Conservation (phyloP, 306 rosid genomes). For the Begonia fuchsioides region DNA sequence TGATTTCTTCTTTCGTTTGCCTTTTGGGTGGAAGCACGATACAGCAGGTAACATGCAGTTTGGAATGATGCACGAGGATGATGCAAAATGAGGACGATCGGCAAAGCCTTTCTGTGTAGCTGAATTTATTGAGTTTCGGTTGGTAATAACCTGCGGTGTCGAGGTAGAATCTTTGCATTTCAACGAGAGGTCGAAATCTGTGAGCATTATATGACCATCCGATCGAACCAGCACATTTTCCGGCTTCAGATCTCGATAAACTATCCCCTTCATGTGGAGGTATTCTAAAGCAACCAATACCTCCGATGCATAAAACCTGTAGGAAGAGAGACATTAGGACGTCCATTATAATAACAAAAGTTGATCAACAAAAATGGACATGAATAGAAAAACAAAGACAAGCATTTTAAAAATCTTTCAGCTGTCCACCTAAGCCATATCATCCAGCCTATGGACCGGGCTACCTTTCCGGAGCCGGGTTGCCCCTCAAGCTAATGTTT, state of each 20-base stretch:
- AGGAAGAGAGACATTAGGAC: not conserved
- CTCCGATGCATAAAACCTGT: slow-evolving; percentile 73
- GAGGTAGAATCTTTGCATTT: slow-evolving; percentile 30
- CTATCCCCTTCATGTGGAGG: slow-evolving; percentile 90
- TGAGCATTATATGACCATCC: slow-evolving; percentile 76
- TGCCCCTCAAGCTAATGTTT: too few relatives aligned
- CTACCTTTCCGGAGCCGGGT: too few relatives aligned
- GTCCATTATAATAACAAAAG: not conserved
- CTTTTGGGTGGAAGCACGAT: slow-evolving; percentile 44
- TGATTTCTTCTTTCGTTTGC: slow-evolving; percentile 28
- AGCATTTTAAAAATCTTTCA: too few relatives aligned
- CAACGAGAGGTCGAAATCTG: slow-evolving; percentile 57
- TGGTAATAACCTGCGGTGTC: slow-evolving; percentile 28
- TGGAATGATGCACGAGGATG: slow-evolving; percentile 61
- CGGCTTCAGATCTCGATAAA: slow-evolving; percentile 73
- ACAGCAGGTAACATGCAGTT: slow-evolving; percentile 49
- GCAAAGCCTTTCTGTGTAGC: slow-evolving; percentile 7
- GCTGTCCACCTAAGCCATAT: too few relatives aligned
- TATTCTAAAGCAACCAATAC: slow-evolving; percentile 66
- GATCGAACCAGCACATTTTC: slow-evolving; percentile 72
- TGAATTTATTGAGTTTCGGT: slow-evolving; percentile 19
- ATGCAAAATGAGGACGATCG: slow-evolving; percentile 26
- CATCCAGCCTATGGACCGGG: too few relatives aligned
- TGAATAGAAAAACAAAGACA: not conserved
- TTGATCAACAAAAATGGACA: not conserved